Evolutionary conservation across 345 rosid genomes (phyloP).

Genomic region (Alliaria petiolata): DNA sequence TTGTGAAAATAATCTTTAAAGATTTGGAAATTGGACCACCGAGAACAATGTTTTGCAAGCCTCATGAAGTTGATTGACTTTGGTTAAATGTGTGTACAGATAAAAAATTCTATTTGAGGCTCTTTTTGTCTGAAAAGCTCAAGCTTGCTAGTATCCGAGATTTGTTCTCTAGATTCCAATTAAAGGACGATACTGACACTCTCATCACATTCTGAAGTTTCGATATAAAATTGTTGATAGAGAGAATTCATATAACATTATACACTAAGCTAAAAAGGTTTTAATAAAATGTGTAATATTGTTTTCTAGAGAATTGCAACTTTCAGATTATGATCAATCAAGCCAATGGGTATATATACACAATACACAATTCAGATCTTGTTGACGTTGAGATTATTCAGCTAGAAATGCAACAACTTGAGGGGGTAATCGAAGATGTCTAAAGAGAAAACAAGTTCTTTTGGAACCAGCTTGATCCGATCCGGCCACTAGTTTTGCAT

Average conservation of each 20-base stretch:
- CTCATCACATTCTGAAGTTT: not conserved
- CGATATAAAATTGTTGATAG: not conserved
- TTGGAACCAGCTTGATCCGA: not conserved
- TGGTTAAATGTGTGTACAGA: not conserved
- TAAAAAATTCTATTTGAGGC: not conserved
- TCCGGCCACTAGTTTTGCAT: too few relatives aligned
- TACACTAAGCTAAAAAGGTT: not conserved
- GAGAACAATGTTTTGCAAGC: conserved; percentile 6
- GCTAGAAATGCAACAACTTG: not conserved
- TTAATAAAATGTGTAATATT: not conserved
- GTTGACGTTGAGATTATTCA: not conserved
- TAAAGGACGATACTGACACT: not conserved
- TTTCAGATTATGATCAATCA: not conserved
- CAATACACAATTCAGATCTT: not conserved
- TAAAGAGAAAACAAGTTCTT: not conserved
- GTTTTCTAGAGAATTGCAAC: not conserved
- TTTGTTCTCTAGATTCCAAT: not conserved
- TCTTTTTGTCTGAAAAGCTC: not conserved
- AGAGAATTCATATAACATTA: not conserved
- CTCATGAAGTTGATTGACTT: not conserved
- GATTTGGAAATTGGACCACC: conserved; percentile 2
- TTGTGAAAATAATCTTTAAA: conserved; percentile 17
- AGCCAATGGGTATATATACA: too few relatives aligned
- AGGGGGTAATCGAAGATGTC: not conserved
- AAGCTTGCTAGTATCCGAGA: not conserved